Evolutionary conservation across 1,284 basidiomycete genomes (phyloP), one percentile per base, ranked within the genome.

Genomic region (Lentinula novae-zelandiae): DNA sequence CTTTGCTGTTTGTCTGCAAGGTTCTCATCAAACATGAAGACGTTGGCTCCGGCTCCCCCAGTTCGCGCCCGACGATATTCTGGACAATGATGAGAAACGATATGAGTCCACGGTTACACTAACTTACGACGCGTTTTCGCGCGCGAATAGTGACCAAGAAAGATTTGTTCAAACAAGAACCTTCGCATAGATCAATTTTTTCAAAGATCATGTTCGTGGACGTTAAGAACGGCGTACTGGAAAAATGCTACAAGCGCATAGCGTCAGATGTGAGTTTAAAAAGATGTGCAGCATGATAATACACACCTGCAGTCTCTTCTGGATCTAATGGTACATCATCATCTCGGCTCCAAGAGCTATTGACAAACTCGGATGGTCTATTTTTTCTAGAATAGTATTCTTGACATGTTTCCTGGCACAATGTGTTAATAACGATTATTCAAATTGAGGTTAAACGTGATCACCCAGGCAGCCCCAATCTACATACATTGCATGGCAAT

Each of bases 101-200:
- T 13, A 55, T 34, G 57, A 15, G 53, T 20, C 34, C 10, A 34
- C 13, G 34, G 1, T 15, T 6, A 53, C n/a, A 5, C 42, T 46
- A 12, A 70, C 69, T 65, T 53, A 72, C 73, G 66, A 60, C 69
- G 68, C 34, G 72, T 66, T 50, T 66, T 67, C 13, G 67, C 56
- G 57, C 67, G 64, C 34, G 66, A 63, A 62, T 68, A 73, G n/a
- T 67, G 66, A 53, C 65, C 66, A 39, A 63, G 64, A 22, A 76
- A 63, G 53, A 71, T 70, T 56, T 74, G 69, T 34, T 67, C 67
- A 57, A 76, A 75, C 68, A 76, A 69, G 61, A 68, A 75, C 62
- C 73, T 46, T 20, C 17, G 2, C 15, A 62, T 52, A 12, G 60
- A 70, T 75, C 7, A 15, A 15, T 33, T 48, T 3, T 12, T 0